Conservation (phyloP, 75 land plant genomes). For the Cupressus sempervirens region DNA sequence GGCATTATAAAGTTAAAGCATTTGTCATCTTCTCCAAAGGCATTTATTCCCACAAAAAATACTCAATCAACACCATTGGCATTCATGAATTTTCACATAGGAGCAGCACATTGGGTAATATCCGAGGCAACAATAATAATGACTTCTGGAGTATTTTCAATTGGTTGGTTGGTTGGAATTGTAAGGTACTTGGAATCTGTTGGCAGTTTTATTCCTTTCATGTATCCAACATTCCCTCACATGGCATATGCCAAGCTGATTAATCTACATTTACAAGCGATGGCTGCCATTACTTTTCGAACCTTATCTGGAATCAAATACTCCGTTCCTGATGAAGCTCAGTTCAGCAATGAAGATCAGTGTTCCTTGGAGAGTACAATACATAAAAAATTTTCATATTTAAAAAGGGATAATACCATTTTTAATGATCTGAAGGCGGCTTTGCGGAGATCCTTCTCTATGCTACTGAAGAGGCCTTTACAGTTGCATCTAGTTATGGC, state of each 20-base stretch:
- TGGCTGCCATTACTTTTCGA: constrained; percentile 56
- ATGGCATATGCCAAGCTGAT: constrained; percentile 41
- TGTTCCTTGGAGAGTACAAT: constrained; percentile 4
- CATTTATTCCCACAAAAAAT: background rate
- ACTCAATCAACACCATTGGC: constrained; percentile 10
- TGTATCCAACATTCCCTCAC: constrained; percentile 32
- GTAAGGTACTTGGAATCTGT: constrained; percentile 64
- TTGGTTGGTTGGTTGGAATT: constrained; percentile 64
- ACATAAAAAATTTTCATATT: background rate
- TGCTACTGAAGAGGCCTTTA: constrained; percentile 30
- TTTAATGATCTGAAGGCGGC: constrained; percentile 35
- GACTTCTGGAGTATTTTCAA: constrained; percentile 21
- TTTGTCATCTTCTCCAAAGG: constrained; percentile 26
- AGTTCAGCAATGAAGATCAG: constrained; percentile 27
- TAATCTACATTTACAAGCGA: constrained; percentile 46
- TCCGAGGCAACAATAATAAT: constrained; percentile 32
- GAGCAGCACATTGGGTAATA: constrained; percentile 41
- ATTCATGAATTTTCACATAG: constrained; percentile 26
- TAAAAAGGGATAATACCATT: constrained; percentile 8
- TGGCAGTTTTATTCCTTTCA: constrained; percentile 41
- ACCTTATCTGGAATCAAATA: constrained; percentile 38
- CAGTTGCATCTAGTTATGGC: constrained; percentile 54
- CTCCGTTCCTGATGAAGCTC: constrained; percentile 38
- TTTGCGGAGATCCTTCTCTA: constrained; percentile 47
- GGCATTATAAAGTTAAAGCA: constrained; percentile 56